A percentile compares a stretch with the other conserved stretches of the same genome.
phyloP scores from a whole-genome alignment of 495 filamentous ascomycete species.

The Daldinia grandis region DNA sequence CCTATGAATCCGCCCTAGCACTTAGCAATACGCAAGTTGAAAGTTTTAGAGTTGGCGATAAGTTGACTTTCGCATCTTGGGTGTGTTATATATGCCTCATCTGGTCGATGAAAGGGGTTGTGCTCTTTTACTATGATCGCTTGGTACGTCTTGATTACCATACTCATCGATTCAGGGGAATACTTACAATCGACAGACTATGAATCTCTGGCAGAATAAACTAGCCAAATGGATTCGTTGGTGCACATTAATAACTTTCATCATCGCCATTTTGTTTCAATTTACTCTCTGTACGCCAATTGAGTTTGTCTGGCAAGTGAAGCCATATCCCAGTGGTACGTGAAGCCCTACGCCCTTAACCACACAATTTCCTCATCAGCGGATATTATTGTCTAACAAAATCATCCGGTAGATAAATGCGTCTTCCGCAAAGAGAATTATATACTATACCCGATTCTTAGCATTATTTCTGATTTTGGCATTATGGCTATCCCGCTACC shows the following conservation, averaged over 20 bases:
- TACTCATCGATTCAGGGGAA: not conserved
- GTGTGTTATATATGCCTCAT: conserved; percentile 22
- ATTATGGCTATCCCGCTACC: conserved; percentile 26
- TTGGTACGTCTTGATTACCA: conserved; percentile 1
- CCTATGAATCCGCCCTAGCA: conserved; percentile 3
- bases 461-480: conserved; percentile 24
- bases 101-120: conserved; percentile 26
- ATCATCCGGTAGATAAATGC: conserved; percentile 11
- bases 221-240: conserved; percentile 6
- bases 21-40: conserved; percentile 13
- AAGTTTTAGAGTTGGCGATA: conserved; percentile 21
- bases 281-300: conserved; percentile 18
- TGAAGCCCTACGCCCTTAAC: conserved; percentile 4
- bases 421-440: conserved; percentile 27
- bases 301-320: conserved; percentile 8
- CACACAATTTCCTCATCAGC: not conserved
- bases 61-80: conserved; percentile 23
- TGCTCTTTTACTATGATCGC: conserved; percentile 22
- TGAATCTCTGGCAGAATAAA: conserved; percentile 24
- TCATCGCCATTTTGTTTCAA: conserved; percentile 17
- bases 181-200: conserved; percentile 12
- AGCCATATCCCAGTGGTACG: not conserved
- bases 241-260: conserved; percentile 7
- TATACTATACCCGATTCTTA: conserved; percentile 16
- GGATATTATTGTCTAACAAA: not conserved